Evolutionary conservation across 2,329 filamentous ascomycete species (phyloP).

Genomic region (Diaporthe nobilis): DNA sequence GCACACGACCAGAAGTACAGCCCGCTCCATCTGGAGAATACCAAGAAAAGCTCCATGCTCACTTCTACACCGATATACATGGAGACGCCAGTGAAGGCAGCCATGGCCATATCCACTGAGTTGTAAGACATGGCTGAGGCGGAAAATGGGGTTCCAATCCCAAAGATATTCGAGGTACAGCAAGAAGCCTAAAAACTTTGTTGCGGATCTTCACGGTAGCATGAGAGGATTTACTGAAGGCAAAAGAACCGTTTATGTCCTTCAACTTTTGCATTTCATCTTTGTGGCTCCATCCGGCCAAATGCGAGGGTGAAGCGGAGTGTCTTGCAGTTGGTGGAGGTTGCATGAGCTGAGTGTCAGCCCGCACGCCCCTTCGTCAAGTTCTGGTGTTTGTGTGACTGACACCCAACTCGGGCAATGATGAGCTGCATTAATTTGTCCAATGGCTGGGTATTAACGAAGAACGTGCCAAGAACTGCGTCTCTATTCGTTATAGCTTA

Average conservation of each 20-base stretch:
- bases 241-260: not conserved
- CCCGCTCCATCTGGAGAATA: slow-evolving; percentile 1
- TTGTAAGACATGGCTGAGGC: not conserved
- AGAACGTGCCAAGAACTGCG: not conserved
- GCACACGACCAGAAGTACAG: slow-evolving; percentile 3
- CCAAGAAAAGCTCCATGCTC: not conserved
- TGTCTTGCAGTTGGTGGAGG: not conserved
- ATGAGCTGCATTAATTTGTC: not conserved
- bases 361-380: not conserved
- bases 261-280: not conserved
- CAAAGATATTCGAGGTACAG: not conserved
- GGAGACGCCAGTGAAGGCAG: not conserved
- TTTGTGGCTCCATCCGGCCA: not conserved
- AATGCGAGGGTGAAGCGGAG: not conserved
- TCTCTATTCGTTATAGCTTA: not conserved
- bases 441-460: not conserved
- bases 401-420: not conserved
- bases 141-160: not conserved
- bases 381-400: not conserved
- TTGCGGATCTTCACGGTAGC: not conserved
- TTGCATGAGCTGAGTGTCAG: not conserved
- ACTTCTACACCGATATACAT: slow-evolving; percentile 1
- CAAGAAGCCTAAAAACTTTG: not conserved
- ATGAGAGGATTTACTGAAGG: not conserved
- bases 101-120: not conserved